These are phyloP conservation scores for Blastobotrys apis DNA, from an alignment of 1,139 yeast genomes.

Conservation along the genomic window DNA sequence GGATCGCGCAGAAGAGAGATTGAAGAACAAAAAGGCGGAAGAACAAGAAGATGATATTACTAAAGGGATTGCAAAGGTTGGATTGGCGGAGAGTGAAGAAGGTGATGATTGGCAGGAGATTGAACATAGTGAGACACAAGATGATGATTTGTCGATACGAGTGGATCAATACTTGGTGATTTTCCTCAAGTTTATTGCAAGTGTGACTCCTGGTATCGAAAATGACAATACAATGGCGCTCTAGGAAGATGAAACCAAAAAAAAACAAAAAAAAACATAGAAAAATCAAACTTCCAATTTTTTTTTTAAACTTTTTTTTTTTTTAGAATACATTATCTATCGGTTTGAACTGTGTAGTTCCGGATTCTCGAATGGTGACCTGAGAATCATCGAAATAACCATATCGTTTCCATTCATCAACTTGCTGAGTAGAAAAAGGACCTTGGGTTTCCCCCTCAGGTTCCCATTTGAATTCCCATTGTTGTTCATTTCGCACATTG, in stretches of 20 bases:
- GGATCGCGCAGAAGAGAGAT: conserved; percentile 52
- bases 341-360: conserved; percentile 1
- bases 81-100: conserved; percentile 40
- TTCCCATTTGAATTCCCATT: conserved; percentile 64
- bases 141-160: conserved; percentile 46
- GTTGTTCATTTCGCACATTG: too few species aligned
- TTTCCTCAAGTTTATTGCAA: conserved; percentile 87
- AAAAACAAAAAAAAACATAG: not conserved
- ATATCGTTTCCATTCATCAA: conserved; percentile 54
- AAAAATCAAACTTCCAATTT: not conserved
- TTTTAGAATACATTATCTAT: conserved; percentile 7
- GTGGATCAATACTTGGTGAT: conserved; percentile 89
- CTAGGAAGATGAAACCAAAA: not conserved
- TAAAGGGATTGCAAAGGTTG: conserved; percentile 42
- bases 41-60: conserved; percentile 29
- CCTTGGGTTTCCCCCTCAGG: conserved; percentile 50
- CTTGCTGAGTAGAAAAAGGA: conserved; percentile 53
- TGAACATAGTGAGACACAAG: conserved; percentile 37
- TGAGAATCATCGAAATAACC: conserved; percentile 48
- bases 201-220: conserved; percentile 96
- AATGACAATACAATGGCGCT: conserved; percentile 97
- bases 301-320: too few species aligned
- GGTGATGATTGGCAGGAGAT: conserved; percentile 40
- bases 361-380: conserved; percentile 4
- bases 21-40: conserved; percentile 28